These are phyloP conservation scores for Juglanconis juglandina DNA, from an alignment of 2,329 filamentous ascomycete genomes.

Conservation along the genomic window DNA sequence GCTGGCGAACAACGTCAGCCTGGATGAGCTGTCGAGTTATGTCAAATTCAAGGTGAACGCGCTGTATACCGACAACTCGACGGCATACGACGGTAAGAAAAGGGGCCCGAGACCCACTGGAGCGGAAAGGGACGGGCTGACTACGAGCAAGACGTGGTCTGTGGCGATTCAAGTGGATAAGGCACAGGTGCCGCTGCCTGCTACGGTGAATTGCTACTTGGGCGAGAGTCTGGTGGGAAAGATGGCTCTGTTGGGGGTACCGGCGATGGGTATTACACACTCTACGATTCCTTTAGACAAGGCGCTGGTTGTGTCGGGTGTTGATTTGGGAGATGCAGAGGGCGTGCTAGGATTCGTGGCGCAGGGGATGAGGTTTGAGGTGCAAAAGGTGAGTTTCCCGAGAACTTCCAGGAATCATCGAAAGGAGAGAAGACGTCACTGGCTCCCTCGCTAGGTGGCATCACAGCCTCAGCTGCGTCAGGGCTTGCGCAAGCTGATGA, in stretches of 20 bases:
- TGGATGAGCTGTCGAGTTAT: slow-evolving; percentile 58
- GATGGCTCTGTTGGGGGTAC: slow-evolving; percentile 36
- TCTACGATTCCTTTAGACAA: slow-evolving; percentile 29
- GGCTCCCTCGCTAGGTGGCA: too few species aligned
- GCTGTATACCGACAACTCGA: slow-evolving; percentile 34
- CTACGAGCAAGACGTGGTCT: slow-evolving; percentile 27
- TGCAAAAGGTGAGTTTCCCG: slow-evolving; percentile 21
- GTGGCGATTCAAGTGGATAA: slow-evolving; percentile 36
- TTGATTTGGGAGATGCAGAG: slow-evolving; percentile 5
- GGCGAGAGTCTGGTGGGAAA: slow-evolving; percentile 28
- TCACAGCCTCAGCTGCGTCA: too few species aligned
- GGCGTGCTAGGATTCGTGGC: slow-evolving; percentile 18
- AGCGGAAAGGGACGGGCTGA: background rate
- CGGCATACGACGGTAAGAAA: background rate
- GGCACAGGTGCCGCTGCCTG: slow-evolving; percentile 34
- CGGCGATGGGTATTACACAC: slow-evolving; percentile 29
- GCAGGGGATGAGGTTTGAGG: slow-evolving; percentile 20
- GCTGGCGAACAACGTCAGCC: slow-evolving; percentile 47
- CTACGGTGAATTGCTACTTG: slow-evolving; percentile 33
- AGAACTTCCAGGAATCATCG: too few species aligned
- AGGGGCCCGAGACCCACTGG: background rate
- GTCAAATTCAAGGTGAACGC: slow-evolving; percentile 57
- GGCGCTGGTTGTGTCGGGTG: background rate
- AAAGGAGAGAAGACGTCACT: too few species aligned
- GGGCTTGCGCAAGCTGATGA: too few species aligned